Evolutionary conservation across 2,329 filamentous ascomycete species (phyloP).

Genomic region (Nemania diffusa): DNA sequence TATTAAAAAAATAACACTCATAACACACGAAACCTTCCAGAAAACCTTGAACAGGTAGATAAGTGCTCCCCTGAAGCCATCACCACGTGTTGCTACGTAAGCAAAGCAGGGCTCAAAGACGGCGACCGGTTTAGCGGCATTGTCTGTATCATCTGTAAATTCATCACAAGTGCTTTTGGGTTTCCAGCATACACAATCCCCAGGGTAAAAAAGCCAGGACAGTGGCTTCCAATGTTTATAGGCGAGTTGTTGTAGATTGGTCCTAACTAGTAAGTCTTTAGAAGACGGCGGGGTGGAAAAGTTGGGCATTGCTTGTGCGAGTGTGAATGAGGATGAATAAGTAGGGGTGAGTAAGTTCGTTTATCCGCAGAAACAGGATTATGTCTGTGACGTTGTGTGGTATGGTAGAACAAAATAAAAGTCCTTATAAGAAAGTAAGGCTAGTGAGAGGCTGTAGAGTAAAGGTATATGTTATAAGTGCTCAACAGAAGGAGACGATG

Average conservation of each 20-base stretch:
- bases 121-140: slow-evolving; percentile 1
- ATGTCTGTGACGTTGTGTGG: not conserved
- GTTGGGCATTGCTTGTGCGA: not conserved
- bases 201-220: slow-evolving; percentile 4
- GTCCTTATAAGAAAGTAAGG: not conserved
- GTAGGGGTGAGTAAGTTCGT: not conserved
- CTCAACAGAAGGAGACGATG: not conserved
- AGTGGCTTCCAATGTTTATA: slow-evolving; percentile 12
- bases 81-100: slow-evolving; percentile 1
- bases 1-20: not conserved
- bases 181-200: slow-evolving; percentile 5
- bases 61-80: slow-evolving; percentile 7
- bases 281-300: not conserved
- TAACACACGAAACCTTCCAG: not conserved
- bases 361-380: not conserved
- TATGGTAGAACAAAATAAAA: not conserved
- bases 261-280: slow-evolving; percentile 2
- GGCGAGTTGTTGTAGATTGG: slow-evolving; percentile 8
- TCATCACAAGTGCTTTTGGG: slow-evolving; percentile 2
- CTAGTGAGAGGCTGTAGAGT: too few relatives aligned
- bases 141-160: not conserved
- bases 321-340: not conserved
- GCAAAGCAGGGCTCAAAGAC: not conserved
- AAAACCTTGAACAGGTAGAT: slow-evolving; percentile 1
- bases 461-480: too few relatives aligned